phyloP scores from a whole-genome alignment of 345 rosid genomes.

The Euphorbia pulcherrima region DNA sequence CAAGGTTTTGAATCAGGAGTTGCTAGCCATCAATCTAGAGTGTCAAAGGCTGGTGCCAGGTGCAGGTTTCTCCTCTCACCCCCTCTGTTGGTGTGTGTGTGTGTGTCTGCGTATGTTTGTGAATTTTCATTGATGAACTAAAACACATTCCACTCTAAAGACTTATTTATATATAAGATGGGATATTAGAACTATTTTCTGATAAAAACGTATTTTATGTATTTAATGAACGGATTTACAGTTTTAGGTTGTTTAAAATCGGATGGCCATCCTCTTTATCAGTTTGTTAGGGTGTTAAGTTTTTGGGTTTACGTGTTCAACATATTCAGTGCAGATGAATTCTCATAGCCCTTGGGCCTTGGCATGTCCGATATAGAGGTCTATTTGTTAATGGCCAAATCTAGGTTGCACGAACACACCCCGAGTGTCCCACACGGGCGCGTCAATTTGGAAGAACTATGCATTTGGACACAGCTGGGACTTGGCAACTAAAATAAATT shows the following conservation, averaged over 20 bases:
- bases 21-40: constrained; percentile 21
- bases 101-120: background rate
- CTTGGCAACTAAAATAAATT: too few relatives aligned
- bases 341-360: background rate
- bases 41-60: constrained; percentile 11
- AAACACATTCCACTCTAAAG: background rate
- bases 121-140: background rate
- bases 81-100: background rate
- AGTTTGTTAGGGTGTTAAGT: background rate
- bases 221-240: background rate
- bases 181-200: background rate
- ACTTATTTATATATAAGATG: background rate
- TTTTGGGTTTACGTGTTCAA: background rate
- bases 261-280: background rate
- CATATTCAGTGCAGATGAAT: background rate
- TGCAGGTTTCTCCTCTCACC: constrained; percentile 16
- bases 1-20: constrained; percentile 21
- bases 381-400: too few relatives aligned
- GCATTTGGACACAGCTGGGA: too few relatives aligned
- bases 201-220: background rate
- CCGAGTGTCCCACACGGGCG: too few relatives aligned
- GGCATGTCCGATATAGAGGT: background rate
- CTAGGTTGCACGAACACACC: too few relatives aligned
- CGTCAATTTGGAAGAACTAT: too few relatives aligned
- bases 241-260: background rate